These are phyloP conservation scores for Pseudonectria buxi DNA, from an alignment of 2,329 filamentous ascomycete species.

Conservation along the genomic window DNA sequence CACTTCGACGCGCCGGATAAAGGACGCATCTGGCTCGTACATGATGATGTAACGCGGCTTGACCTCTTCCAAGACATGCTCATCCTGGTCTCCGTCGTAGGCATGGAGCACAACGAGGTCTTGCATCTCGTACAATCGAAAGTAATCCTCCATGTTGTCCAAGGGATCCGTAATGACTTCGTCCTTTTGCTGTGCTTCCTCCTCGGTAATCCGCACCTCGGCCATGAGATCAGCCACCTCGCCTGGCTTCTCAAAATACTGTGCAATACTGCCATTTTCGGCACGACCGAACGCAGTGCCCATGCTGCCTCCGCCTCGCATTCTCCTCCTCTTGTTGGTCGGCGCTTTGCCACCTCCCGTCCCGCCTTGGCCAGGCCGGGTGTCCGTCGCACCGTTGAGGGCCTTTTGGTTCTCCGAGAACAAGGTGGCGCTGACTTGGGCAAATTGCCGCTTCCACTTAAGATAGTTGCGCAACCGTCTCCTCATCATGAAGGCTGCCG, in stretches of 20 bases:
- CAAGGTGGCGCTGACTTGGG: constrained; percentile 71
- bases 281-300: constrained; percentile 54
- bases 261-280: constrained; percentile 66
- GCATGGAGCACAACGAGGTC: constrained; percentile 85
- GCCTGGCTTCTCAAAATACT: constrained; percentile 73
- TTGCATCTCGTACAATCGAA: constrained; percentile 84
- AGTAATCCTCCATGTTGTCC: constrained; percentile 88
- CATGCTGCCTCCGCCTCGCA: constrained; percentile 68
- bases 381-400: constrained; percentile 59
- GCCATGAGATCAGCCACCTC: constrained; percentile 79
- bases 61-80: constrained; percentile 90
- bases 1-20: constrained; percentile 89
- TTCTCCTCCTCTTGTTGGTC: constrained; percentile 76
- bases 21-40: constrained; percentile 94
- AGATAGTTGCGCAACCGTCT: constrained; percentile 81
- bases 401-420: constrained; percentile 76
- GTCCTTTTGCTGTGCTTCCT: constrained; percentile 67
- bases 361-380: constrained; percentile 37
- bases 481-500: constrained; percentile 83
- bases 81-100: constrained; percentile 92
- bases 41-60: constrained; percentile 94
- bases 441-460: constrained; percentile 84
- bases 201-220: constrained; percentile 73
- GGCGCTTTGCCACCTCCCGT: constrained; percentile 57
- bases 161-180: constrained; percentile 71